These are phyloP conservation scores for Hawksworthiomyces lignivorus DNA, from an alignment of 2,329 filamentous ascomycete genomes.

Conservation along the genomic window DNA sequence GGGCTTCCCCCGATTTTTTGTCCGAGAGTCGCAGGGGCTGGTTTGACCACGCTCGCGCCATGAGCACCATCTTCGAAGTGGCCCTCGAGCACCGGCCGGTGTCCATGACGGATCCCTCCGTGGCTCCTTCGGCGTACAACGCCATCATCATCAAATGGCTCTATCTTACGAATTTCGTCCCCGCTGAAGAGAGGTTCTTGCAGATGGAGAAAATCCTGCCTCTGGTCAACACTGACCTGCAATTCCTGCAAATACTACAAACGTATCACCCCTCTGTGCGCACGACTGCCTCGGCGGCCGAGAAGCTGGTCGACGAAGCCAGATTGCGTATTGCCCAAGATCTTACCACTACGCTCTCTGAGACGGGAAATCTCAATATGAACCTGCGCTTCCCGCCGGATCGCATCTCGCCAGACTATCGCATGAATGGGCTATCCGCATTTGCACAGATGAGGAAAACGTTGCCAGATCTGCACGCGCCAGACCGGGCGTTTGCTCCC, in stretches of 20 bases:
- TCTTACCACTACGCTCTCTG: too few species aligned
- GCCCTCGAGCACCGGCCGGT: slow-evolving; percentile 4
- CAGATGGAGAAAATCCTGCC: not conserved
- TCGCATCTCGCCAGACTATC: too few species aligned
- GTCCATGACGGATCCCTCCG: slow-evolving; percentile 1
- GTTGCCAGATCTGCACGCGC: too few species aligned
- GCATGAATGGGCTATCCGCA: too few species aligned
- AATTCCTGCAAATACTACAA: not conserved
- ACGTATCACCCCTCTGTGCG: not conserved
- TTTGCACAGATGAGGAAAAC: too few species aligned
- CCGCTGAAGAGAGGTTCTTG: not conserved
- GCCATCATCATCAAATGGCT: slow-evolving; percentile 7
- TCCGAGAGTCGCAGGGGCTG: slow-evolving; percentile 2
- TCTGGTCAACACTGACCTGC: not conserved
- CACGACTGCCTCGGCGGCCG: not conserved
- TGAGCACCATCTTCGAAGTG: slow-evolving; percentile 6
- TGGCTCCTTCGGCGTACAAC: slow-evolving; percentile 4
- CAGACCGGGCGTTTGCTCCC: too few species aligned
- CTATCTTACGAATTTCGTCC: slow-evolving; percentile 4
- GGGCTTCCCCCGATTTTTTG: slow-evolving; percentile 3
- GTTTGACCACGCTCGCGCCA: slow-evolving; percentile 4
- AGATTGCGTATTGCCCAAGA: too few species aligned
- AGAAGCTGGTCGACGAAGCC: slow-evolving; percentile 1
- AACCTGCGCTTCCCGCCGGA: too few species aligned
- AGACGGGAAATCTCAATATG: too few species aligned